Evolutionary conservation across 1,284 basidiomycete genomes (phyloP), one percentile per base, ranked within the genome.

Genomic region (Ustilago esculenta): DNA sequence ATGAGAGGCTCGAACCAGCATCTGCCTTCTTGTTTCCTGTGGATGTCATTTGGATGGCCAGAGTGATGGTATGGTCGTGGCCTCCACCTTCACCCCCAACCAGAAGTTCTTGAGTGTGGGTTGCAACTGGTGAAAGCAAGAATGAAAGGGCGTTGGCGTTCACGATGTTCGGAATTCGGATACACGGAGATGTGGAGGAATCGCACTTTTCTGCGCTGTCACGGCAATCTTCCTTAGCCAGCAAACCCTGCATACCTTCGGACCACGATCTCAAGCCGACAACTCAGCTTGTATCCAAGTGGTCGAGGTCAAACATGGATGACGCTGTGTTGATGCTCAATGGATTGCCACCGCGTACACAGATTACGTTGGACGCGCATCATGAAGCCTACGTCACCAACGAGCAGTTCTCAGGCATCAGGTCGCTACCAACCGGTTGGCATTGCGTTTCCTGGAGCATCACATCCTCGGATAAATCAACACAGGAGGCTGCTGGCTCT

Each of bases 381-480:
- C 14, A 48, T 3, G 51, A 60, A n/a, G 46, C 39, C 2, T 70
- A 53, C 23, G 14, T 70, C 9, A 65, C 53, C 48, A 60, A 61
- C 43, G 50, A 53, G 29, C 52, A 51, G 4, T 72, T 72, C 23
- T 21, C 40, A 3, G 69, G 69, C 21, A 51, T 72, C 64, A 72
- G 68, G 36, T 18, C 42, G 4, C 34, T 72, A 3, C 52, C 64
- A 4, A 12, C 58, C 1, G 69, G 69, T 21, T 68, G 63, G 64
- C 69, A 72, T 24, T 72, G 64, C 34, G n/a, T 72, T 14, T 48
- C 55, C 1, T 72, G 69, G 69, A 43, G 34, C 35, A 34, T 59
- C n/a, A 11, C 51, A 18, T 21, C 53, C 2, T 32, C 37, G 35
- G 25, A 40, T 9, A 3, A 21, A 14, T 25, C 39, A 1, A 21